Evolutionary conservation across 176 grass and related monocot species (phyloP).

Genomic region (Carex scoparia): DNA sequence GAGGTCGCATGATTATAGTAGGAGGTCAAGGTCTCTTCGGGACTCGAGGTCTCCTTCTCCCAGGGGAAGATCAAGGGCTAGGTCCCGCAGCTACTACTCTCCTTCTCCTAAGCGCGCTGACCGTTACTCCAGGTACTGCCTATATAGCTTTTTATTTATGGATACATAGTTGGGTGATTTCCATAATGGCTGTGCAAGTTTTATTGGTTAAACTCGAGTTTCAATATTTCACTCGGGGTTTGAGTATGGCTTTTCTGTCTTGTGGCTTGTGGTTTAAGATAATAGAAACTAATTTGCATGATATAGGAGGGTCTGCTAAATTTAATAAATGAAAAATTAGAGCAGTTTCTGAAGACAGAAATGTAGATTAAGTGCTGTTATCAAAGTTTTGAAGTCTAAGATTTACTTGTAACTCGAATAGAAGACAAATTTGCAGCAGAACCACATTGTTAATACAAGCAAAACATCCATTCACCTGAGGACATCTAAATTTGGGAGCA

Average conservation of each 20-base stretch:
- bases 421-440: background rate
- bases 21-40: constrained; percentile 26
- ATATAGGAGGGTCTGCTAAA: background rate
- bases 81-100: constrained; percentile 50
- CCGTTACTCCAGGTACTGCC: constrained; percentile 30
- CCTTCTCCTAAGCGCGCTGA: constrained; percentile 37
- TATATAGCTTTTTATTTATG: background rate
- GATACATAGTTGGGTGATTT: background rate
- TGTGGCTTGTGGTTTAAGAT: background rate
- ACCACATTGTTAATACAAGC: background rate
- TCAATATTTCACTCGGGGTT: background rate
- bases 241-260: background rate
- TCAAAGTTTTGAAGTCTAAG: background rate
- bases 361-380: background rate
- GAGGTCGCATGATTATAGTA: constrained; percentile 3
- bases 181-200: background rate
- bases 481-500: background rate
- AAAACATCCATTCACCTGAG: background rate
- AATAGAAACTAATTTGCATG: background rate
- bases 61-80: constrained; percentile 38
- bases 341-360: background rate
- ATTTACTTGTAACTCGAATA: background rate
- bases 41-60: constrained; percentile 17
- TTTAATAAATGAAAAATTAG: background rate
- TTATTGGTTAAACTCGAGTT: background rate